A percentile compares a stretch with the other conserved stretches of the same genome.
These are phyloP conservation scores for Mycena maculata DNA, from an alignment of 768 basidiomycete species.

Conservation along the genomic window DNA sequence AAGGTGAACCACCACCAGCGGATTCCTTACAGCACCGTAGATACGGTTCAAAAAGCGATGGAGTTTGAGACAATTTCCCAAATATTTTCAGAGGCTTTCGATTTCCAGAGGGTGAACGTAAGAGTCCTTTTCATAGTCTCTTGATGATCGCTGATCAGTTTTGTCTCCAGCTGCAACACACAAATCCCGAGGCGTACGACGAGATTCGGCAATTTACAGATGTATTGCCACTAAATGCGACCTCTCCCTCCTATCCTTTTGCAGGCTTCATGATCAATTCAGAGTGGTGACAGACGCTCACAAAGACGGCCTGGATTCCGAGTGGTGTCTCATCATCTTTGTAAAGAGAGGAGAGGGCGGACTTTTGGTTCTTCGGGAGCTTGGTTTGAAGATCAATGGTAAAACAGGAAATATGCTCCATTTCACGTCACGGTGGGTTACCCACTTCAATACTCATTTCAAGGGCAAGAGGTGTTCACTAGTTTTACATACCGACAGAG, in stretches of 20 bases:
- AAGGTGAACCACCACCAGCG: constrained; percentile 8
- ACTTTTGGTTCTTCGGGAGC: background rate
- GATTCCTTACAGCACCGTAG: background rate
- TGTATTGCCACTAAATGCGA: background rate
- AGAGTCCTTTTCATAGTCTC: background rate
- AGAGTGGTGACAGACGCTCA: constrained; percentile 3
- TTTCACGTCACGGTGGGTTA: background rate
- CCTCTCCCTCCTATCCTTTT: constrained; percentile 1
- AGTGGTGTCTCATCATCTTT: background rate
- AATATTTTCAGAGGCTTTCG: background rate
- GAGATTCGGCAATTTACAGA: constrained; percentile 3
- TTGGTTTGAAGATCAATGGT: background rate
- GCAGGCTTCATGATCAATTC: constrained; percentile 9
- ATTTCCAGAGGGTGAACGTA: constrained; percentile 5
- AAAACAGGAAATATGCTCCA: background rate
- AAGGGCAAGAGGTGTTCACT: background rate
- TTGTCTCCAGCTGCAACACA: background rate
- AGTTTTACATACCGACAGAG: constrained; percentile 5
- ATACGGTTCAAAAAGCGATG: background rate
- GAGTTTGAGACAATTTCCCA: background rate
- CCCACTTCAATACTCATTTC: constrained; percentile 9
- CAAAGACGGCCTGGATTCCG: background rate
- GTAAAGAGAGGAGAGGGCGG: background rate
- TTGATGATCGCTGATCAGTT: background rate
- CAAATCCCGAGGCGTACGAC: background rate